A percentile compares a stretch with the other conserved stretches of the same genome.
Evolutionary conservation across 495 filamentous ascomycete genomes (phyloP).

Genomic region (Tuber calosporum): DNA sequence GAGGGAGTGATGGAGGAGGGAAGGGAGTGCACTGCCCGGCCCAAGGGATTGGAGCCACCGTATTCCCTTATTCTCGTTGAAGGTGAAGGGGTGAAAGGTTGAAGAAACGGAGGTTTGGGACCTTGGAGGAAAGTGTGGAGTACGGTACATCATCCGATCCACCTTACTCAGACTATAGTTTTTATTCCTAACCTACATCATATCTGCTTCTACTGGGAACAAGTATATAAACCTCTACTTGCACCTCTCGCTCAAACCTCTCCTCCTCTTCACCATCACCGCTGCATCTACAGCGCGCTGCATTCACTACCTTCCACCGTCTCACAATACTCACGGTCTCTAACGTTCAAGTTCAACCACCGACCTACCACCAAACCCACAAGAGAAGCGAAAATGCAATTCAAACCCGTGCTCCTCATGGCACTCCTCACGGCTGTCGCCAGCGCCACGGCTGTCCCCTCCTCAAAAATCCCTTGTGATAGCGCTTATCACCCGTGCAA

Average conservation of each 20-base stretch:
- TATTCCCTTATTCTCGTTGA: background rate
- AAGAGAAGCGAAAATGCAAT: constrained; percentile 14
- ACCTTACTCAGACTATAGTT: background rate
- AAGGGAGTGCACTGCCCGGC: background rate
- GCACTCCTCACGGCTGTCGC: constrained; percentile 10
- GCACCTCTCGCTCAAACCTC: background rate
- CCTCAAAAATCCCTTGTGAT: background rate
- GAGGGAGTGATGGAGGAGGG: background rate
- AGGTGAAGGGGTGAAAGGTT: background rate
- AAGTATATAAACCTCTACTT: background rate
- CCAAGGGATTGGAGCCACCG: background rate
- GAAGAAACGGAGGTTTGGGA: background rate
- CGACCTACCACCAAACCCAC: background rate
- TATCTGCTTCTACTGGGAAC: background rate
- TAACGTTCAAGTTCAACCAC: background rate
- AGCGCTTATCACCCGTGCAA: constrained; percentile 13
- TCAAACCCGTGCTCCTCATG: constrained; percentile 7
- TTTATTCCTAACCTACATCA: background rate
- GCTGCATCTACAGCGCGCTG: background rate
- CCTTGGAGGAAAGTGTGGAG: too few species aligned
- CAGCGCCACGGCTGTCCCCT: constrained; percentile 6
- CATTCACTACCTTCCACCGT: background rate
- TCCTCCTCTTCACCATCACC: background rate
- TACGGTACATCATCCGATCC: background rate
- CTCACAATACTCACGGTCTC: background rate